Base-by-base conservation (phyloP, 2,329 filamentous ascomycete genomes). In the Penicillium sp. region DNA sequence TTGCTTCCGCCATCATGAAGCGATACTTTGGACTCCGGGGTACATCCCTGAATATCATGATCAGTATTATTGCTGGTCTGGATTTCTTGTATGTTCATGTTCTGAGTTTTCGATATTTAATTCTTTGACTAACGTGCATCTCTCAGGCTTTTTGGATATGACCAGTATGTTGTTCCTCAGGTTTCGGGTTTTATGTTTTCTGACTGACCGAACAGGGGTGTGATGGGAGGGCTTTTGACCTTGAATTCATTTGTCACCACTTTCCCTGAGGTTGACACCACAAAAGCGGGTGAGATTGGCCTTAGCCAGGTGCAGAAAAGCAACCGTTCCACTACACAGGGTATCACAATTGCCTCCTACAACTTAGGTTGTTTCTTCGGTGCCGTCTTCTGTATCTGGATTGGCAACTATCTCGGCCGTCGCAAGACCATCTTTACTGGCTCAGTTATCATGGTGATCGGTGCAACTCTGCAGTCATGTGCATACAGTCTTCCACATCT, bases 161-260 rank as follows among this genome's bases (percentile, higher is more conserved):
- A 91, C 71, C 87, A 90, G 73, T 76, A 63, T 55, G 60, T 60
- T 6, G 7, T 14, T n/a, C n/a, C 24, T 16, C 3, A 10, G 46
- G 16, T 21, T 48, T 29, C 6, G 26, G 48, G 16, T 0, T 48
- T 2, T 1, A 13, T 37, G 35, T 19, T 22, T 45, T 4, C 56
- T 63, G 46, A 62, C 53, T 24, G 11, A 45, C 22, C 2, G 19
- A 33, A 57, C 65, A 73, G 68, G 63, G 86, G 89, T 68, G 87
- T 91, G 10, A 91, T 90, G 81, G 89, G 87, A 46, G 87, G 87
- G 55, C 85, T 93, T 61, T 77, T 93, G 55, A 90, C 88, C 3
- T 82, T 93, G 66, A 75, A 81, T 21, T 80, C 81, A 10, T 90
- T 90, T 64, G 75, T 85, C 7, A 68, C 68, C 3, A 74, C 77